Conservation (phyloP, 129 eudicot species). For the Helianthus annuus region HanXRQr2.0-SUNRISE NC_035442.2:135554673-135555172, state of each 20-base stretch:
- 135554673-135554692: neutral
- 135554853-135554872: too few species aligned
- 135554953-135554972: neutral
- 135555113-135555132: neutral
- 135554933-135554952: slow-evolving; percentile 5
- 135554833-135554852: too few species aligned
- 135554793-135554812: neutral
- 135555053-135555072: neutral
- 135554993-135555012: too few species aligned
- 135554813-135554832: neutral
- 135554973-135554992: neutral
- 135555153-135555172: neutral
- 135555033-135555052: too few species aligned
- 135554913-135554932: neutral
- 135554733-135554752: too few species aligned
- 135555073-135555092: slow-evolving; percentile 4
- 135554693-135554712: too few species aligned
- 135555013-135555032: too few species aligned
- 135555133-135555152: neutral
- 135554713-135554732: too few species aligned
- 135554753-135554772: neutral
- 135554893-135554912: neutral
- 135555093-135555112: neutral
- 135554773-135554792: neutral
- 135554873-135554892: too few species aligned